These are phyloP conservation scores for Pseudogymnoascus sp. DNA, from an alignment of 2,329 filamentous ascomycete species.

Conservation along the genomic window DNA sequence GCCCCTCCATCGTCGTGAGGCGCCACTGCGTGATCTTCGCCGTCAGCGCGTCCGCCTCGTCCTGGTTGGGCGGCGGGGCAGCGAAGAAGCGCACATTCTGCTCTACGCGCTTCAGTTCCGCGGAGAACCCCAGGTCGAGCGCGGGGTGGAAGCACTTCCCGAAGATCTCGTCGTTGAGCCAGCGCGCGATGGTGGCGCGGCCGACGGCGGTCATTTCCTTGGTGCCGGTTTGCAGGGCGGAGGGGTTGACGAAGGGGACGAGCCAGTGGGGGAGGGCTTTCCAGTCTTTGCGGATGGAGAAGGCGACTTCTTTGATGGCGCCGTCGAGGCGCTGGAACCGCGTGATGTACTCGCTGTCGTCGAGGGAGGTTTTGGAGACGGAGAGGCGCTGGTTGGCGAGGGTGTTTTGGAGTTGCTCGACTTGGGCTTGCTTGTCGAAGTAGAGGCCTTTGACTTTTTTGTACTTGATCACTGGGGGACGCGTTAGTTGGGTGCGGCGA, in stretches of 20 bases:
- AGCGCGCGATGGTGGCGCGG: constrained; percentile 77
- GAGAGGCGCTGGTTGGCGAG: constrained; percentile 92
- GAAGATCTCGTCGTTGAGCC: constrained; percentile 87
- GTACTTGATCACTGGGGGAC: constrained; percentile 74
- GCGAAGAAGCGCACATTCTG: constrained; percentile 75
- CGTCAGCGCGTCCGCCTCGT: constrained; percentile 82
- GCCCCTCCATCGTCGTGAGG: constrained; percentile 85
- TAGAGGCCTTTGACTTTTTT: constrained; percentile 97
- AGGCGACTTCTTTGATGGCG: constrained; percentile 87
- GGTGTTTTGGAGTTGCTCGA: constrained; percentile 94
- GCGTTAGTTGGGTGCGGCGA: not conserved
- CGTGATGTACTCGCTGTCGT: constrained; percentile 87
- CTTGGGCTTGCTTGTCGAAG: constrained; percentile 83
- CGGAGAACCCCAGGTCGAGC: constrained; percentile 66
- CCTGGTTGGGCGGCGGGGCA: constrained; percentile 64
- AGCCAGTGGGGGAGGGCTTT: constrained; percentile 73
- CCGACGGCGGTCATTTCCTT: constrained; percentile 98
- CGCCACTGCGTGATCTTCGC: constrained; percentile 89
- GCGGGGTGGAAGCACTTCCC: constrained; percentile 88
- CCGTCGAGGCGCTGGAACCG: constrained; percentile 88
- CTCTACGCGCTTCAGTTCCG: constrained; percentile 77
- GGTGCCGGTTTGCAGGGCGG: constrained; percentile 77
- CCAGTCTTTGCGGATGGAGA: constrained; percentile 96
- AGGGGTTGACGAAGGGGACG: constrained; percentile 68
- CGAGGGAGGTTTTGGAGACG: constrained; percentile 84